Base-by-base conservation (phyloP, 2,329 filamentous ascomycete genomes). In the Claviceps capensis region DNA sequence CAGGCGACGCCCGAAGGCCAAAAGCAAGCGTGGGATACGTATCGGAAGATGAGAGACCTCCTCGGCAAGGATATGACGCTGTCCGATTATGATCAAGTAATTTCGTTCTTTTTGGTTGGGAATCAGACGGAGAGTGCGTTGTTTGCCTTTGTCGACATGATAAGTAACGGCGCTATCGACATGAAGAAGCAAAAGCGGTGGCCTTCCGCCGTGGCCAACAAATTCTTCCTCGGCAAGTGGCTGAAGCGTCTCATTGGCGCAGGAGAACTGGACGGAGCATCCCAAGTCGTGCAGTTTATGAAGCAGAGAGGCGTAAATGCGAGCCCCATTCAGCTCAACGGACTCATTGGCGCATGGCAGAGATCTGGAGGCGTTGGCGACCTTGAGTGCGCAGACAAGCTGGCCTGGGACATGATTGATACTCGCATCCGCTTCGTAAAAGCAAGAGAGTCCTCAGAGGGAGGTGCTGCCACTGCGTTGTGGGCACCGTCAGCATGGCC, bases 221-320 rank as follows among this genome's bases (percentile, higher is more conserved):
- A 84, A 56, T 91, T 88, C 67, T 87, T 95, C 66, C 85, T 89
- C 58, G 86, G 84, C 37, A 90, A 88, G 60, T 95, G 89, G 90
- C 76, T 95, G 61, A 91, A 91, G 66, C 81, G 85, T 48, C 77
- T 94, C 8, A 85, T 94, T 52, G 83, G 83, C 16, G 78, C 82
- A 53, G 82, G 81, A 2, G 78, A 88, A 57, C 68, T 86, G 14
- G 78, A 85, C 52, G 85, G 83, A 2, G 87, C 88, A 3, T 74
- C 79, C 50, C 78, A 80, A 54, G 86, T 94, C 8, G 72, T 93
- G 30, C 77, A 85, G 14, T 75, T 89, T 56, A 91, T 94, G 85
- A 80, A 82, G 58, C 72, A 77, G 50, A 79, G 78, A 59, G 81
- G 81, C 1, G 77, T 89, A 37, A 72, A 74, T 53, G 82, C 87